Conservation (phyloP, 2,329 filamentous ascomycete genomes). For the Colletotrichum sp. region DNA sequence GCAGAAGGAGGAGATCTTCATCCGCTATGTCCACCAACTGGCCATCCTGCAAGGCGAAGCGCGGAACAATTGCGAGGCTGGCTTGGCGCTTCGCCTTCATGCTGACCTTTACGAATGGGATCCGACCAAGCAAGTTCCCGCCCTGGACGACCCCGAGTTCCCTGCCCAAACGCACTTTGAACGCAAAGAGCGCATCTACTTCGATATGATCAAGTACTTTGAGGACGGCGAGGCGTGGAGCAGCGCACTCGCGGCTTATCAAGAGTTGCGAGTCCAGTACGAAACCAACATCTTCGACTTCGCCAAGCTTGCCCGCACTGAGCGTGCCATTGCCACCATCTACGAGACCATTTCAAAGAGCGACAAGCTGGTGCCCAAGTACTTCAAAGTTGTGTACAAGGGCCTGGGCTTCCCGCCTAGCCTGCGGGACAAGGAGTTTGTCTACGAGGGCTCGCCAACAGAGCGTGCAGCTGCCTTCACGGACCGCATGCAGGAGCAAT, state of each 20-base stretch:
- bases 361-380: conserved; percentile 78
- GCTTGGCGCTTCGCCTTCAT: conserved; percentile 86
- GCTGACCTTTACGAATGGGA: conserved; percentile 95
- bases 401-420: conserved; percentile 85
- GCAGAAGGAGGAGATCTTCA: conserved; percentile 96
- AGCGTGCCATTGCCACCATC: conserved; percentile 89
- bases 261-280: conserved; percentile 90
- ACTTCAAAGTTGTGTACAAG: conserved; percentile 90
- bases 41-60: conserved; percentile 77
- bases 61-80: conserved; percentile 85
- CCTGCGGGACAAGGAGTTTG: conserved; percentile 87
- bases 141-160: conserved; percentile 76
- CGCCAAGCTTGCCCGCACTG: conserved; percentile 84
- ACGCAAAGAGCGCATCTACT: conserved; percentile 89
- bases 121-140: conserved; percentile 66
- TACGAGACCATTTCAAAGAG: conserved; percentile 88
- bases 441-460: conserved; percentile 81
- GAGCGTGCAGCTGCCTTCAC: conserved; percentile 84
- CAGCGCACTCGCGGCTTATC: conserved; percentile 84
- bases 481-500: conserved; percentile 90
- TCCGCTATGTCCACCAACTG: conserved; percentile 93
- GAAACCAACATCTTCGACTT: conserved; percentile 91
- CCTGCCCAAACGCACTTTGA: conserved; percentile 88
- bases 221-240: conserved; percentile 96
- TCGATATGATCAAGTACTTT: conserved; percentile 93